Evolutionary conservation across 306 rosid species (phyloP).

Genomic region (Sophora flavescens): DNA sequence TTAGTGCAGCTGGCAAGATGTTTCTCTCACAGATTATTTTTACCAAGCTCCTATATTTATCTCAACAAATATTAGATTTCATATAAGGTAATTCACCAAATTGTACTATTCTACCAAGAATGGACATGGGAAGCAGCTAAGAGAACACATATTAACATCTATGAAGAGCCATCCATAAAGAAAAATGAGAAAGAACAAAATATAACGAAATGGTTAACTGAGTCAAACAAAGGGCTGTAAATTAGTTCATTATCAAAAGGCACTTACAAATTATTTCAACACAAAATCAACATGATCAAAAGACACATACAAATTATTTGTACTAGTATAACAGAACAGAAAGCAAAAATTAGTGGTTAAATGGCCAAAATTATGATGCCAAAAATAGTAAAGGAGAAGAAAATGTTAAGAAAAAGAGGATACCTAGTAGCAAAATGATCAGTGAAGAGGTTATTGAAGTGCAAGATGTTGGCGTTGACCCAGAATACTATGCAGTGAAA

Average conservation of each 20-base stretch:
- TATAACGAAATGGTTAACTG: not conserved
- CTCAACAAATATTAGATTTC: not conserved
- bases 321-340: not conserved
- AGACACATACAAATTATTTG: not conserved
- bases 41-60: not conserved
- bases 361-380: not conserved
- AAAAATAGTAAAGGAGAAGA: not conserved
- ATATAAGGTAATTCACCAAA: not conserved
- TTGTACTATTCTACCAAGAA: not conserved
- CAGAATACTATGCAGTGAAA: slow-evolving; percentile 62
- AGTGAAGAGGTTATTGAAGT: slow-evolving; percentile 34
- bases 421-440: slow-evolving; percentile 50
- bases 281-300: not conserved
- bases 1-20: not conserved
- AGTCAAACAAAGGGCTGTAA: not conserved
- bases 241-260: slow-evolving; percentile 2
- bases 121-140: not conserved
- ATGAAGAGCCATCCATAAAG: not conserved
- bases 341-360: slow-evolving; percentile 6
- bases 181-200: slow-evolving; percentile 12
- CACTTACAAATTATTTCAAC: not conserved
- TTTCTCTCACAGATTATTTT: not conserved
- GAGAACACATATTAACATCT: not conserved
- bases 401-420: not conserved
- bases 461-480: slow-evolving; percentile 44